These are phyloP conservation scores for Ploettnerulaceae sp. DNA, from an alignment of 2,329 filamentous ascomycete genomes.

Conservation along the genomic window DNA sequence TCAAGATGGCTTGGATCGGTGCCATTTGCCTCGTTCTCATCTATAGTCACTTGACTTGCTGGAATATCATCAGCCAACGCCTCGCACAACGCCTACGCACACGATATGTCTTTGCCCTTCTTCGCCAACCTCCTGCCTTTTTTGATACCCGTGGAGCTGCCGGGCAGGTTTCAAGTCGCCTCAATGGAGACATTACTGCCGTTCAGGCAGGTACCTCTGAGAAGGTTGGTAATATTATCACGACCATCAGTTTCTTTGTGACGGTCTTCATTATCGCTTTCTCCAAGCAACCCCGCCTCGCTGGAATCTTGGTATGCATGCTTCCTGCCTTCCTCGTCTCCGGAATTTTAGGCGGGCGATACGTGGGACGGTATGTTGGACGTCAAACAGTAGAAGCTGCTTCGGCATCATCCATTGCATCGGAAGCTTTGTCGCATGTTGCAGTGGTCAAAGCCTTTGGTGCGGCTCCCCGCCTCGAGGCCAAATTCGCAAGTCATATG, in stretches of 20 bases:
- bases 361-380: neutral
- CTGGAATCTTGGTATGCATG: constrained; percentile 1
- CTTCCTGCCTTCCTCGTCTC: neutral
- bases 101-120: neutral
- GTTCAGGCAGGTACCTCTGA: constrained; percentile 4
- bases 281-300: neutral
- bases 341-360: neutral
- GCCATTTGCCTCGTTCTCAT: constrained; percentile 2
- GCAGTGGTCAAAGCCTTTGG: constrained; percentile 35
- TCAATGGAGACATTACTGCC: neutral
- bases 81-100: constrained; percentile 1
- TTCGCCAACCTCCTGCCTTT: constrained; percentile 1
- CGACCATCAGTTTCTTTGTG: neutral
- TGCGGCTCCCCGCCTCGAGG: constrained; percentile 44
- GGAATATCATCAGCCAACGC: constrained; percentile 5
- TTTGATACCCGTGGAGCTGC: constrained; percentile 1
- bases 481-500: constrained; percentile 43
- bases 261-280: constrained; percentile 4
- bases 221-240: constrained; percentile 4
- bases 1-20: constrained; percentile 44
- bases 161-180: constrained; percentile 50
- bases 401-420: constrained; percentile 5
- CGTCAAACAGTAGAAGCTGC: neutral
- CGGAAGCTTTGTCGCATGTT: neutral
- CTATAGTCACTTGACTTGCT: constrained; percentile 5